Evolutionary conservation across 2,329 filamentous ascomycete genomes (phyloP), one percentile per base, ranked within the genome.

Genomic region (Neodidymelliopsis sp.): DNA sequence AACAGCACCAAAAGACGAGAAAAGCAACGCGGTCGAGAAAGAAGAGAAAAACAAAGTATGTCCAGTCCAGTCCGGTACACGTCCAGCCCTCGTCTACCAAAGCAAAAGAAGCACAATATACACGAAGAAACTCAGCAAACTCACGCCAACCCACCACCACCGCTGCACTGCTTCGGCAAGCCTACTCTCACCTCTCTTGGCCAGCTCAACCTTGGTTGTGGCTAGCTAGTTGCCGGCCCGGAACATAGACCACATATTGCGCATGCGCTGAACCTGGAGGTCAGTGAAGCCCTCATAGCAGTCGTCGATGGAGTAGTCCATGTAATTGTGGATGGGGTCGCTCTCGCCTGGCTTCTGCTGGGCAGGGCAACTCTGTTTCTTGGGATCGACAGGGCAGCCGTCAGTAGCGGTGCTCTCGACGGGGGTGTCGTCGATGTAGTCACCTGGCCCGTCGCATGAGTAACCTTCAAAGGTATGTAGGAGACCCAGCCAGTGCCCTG

Each of bases 251-350:
- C 78, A 84, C 72, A 84, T 76, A 56, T 65, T 77, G 56, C 75
- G 70, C 75, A 84, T 83, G 41, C 81, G 67, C 48, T 71, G 63
- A 15, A 75, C 69, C 72, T 84, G 81, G 28, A 74, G 70, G 2
- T 69, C 60, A 6, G 81, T 82, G 54, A 84, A 84, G 2, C 66
- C 72, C 55, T 74, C 73, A 64, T 84, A 84, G 54, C 81, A 84
- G 15, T 73, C 75, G 72, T 84, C 82, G 6, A 72, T 77, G 4
- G 75, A 78, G 63, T 84, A 84, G 66, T 85, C 82, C 82, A 85
- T 84, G 58, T 79, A 84, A 60, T 84, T 83, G 51, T 81, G 78
- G 44, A 84, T 79, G 3, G 79, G 72, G 66, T 84, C 82, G 10
- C 73, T 42, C 50, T 53, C 50, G 4, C 47, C 59, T 4, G 60